Evolutionary conservation across 139 green algal species (phyloP), one percentile per base, ranked within the genome.

Genomic region (Chlorella sp.): DNA sequence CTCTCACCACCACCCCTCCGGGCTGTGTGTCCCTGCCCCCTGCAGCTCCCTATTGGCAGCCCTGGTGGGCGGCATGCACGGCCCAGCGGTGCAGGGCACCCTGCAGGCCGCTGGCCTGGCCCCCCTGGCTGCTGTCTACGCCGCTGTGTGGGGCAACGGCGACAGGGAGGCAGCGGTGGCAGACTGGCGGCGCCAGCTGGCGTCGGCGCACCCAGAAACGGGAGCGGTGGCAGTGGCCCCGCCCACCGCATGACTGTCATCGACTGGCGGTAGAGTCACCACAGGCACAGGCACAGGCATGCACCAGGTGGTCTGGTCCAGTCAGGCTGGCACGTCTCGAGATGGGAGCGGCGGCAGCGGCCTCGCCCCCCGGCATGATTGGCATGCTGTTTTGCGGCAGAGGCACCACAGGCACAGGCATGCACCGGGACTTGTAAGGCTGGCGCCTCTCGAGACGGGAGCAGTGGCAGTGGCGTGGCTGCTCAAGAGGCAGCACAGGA

Each of bases 31-130:
- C 81, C 83, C 61, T 11, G 36, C 9, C 26, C 83, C 83, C 9
- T 69, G 53, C 36, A 79, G 42, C 76, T 82, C 87, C 1, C 87
- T 90, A 64, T 64, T 90, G 78, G 87, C 87, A 3, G 87, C 87
- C 18, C 87, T 90, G 64, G 87, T 90, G 28, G 87, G 87, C 64
- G 87, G 87, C 76, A 78, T 78, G 61, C 87, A 90, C 64, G 87
- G 77, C 37, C 64, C 61, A 3, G 78, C 87, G 14, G 87, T 90
- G 87, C 78, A 86, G 78, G 79, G 64, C 87, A 90, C 87, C 32
- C 78, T 90, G 37, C 78, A 90, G 78, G 78, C 78, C 3, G 87
- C 87, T 40, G 87, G 87, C 39, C 87, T 90, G 28, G 78, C 87
- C 4, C 87, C 78, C 14, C 68, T 90, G 37, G 87, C 87, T 4